Percentiles rank a stretch among this genome's conserved stretches.
These are phyloP conservation scores for Triticum dicoccoides DNA, from an alignment of 176 grass and related monocot genomes.

Conservation along the genomic window DNA sequence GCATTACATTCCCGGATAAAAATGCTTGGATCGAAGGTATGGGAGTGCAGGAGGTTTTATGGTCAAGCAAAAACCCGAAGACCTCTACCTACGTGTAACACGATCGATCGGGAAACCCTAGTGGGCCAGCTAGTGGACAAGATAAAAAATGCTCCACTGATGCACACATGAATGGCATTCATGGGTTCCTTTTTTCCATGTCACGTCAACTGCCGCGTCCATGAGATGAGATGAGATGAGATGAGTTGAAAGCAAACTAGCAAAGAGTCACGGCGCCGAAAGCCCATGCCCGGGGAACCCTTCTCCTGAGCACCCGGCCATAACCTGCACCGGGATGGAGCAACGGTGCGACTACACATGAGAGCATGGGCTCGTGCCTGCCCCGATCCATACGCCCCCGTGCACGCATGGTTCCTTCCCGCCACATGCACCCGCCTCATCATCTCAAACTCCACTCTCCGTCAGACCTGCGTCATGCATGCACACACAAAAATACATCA, in stretches of 20 bases:
- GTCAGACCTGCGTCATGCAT: slow-evolving; percentile 22
- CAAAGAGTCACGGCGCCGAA: not conserved
- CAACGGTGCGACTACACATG: not conserved
- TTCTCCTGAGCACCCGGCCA: not conserved
- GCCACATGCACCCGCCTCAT: not conserved
- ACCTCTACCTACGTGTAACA: not conserved
- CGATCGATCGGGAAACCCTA: not conserved
- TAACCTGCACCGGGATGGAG: not conserved
- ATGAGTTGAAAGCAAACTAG: not conserved
- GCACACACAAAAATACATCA: not conserved
- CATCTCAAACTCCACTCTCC: not conserved
- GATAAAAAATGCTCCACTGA: not conserved
- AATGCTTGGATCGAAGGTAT: too few relatives aligned
- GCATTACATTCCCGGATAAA: not conserved
- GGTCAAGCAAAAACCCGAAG: not conserved
- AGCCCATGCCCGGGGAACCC: slow-evolving; percentile 18
- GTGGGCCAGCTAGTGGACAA: not conserved
- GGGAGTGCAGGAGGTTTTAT: too few relatives aligned
- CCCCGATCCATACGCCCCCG: not conserved
- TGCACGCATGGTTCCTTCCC: not conserved
- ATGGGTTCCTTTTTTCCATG: not conserved
- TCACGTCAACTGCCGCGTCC: not conserved
- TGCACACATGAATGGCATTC: not conserved
- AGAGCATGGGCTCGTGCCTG: not conserved
- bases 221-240: too few relatives aligned